Base-by-base conservation (phyloP, 164 flowering plant genomes). In the Kingdonia uniflora region DNA sequence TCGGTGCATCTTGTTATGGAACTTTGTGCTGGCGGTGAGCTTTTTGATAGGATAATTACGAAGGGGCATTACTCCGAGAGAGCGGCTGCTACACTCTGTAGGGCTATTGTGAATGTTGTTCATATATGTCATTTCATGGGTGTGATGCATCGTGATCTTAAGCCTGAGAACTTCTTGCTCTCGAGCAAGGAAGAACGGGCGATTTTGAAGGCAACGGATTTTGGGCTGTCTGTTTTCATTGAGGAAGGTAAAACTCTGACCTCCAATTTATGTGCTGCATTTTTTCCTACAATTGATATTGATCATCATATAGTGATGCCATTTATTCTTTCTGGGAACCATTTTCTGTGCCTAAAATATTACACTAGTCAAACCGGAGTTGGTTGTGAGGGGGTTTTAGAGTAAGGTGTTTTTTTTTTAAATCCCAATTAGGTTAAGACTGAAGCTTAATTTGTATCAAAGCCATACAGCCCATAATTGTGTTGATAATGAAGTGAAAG, bases 81-180 rank as follows among this genome's bases (percentile, higher is more conserved):
- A 50, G 95, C 85, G 4, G 97, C 96, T 13, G 87, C 97, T 45
- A 62, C 80, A 0, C 72, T 85, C 1, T 80, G 85, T 60, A 77
- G 92, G 58, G 58, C 74, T 19, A 79, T 91, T 70, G 92, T 87
- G 14, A 83, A 78, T 57, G 96, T 87, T 60, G 95, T 91, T 7
- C 75, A 91, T 49, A 68, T 81, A 29, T 91, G 96, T 42, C 95
- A 91, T 71, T 87, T 85, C 53, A 90, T 85, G 97, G 97, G 97
- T 14, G 96, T 87, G 59, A 80, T 90, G 97, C 97, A 90, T 63
- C 71, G 97, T 22, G 97, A 90, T 58, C 77, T 89, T 45, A 89
- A 90, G 68, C 97, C 97, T 6, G 95, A 91, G 77, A 91, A 91
- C 70, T 91, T 91, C 82, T 72, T 91, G 76, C 67, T 91, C 16